These are phyloP conservation scores for Avicennia marina DNA, from an alignment of 257 asterid species.

Conservation along the genomic window DNA sequence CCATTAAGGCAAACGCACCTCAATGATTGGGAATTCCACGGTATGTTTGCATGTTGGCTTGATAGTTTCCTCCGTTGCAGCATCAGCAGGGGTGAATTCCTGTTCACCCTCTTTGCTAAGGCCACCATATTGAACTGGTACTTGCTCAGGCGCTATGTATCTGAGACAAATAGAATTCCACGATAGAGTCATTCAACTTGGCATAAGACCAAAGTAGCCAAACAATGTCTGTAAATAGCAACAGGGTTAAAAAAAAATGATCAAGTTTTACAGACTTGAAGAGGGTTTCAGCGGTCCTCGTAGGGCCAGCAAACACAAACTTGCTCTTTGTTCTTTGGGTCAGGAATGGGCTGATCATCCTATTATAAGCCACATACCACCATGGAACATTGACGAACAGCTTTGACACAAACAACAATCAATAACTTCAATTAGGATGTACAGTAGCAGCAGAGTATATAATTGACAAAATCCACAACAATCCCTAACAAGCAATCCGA, in stretches of 20 bases:
- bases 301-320: conserved; percentile 93
- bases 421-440: neutral
- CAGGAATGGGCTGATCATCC: conserved; percentile 81
- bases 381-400: conserved; percentile 96
- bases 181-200: neutral
- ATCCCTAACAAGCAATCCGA: neutral
- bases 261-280: conserved; percentile 50
- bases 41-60: conserved; percentile 75
- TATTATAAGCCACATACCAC: conserved; percentile 95
- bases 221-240: neutral
- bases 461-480: neutral
- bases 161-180: conserved; percentile 25
- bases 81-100: conserved; percentile 64
- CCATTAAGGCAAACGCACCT: conserved; percentile 35
- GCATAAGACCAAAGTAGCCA: too few relatives aligned
- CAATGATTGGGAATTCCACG: conserved; percentile 71
- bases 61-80: conserved; percentile 66
- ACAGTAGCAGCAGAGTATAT: neutral
- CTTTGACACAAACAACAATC: conserved; percentile 31
- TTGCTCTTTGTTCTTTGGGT: conserved; percentile 97
- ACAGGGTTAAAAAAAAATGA: neutral
- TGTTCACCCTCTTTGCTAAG: conserved; percentile 74
- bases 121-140: conserved; percentile 89
- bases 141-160: conserved; percentile 85
- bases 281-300: conserved; percentile 82